phyloP scores from a whole-genome alignment of 2,329 filamentous ascomycete genomes.

The Trichophyton rubrum region DNA sequence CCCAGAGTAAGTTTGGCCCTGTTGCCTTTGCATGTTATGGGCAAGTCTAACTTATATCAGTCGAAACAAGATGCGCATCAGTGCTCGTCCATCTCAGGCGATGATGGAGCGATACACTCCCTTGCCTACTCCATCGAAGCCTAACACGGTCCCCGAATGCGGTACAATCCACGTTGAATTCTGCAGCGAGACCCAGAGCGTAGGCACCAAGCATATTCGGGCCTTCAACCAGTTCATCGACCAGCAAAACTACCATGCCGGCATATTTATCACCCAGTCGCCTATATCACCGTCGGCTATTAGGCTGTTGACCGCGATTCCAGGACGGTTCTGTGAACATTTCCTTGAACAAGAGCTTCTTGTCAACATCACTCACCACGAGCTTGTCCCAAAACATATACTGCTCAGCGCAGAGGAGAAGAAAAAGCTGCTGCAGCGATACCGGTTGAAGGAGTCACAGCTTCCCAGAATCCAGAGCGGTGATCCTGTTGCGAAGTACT shows the following conservation, averaged over 20 bases:
- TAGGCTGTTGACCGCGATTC: conserved; percentile 69
- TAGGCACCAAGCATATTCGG: conserved; percentile 88
- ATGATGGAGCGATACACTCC: conserved; percentile 80
- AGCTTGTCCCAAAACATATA: conserved; percentile 88
- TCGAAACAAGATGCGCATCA: conserved; percentile 74
- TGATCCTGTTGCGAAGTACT: conserved; percentile 84
- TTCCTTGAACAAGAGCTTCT: conserved; percentile 93
- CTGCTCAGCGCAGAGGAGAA: conserved; percentile 86
- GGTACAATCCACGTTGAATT: conserved; percentile 93
- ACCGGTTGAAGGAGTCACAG: conserved; percentile 94
- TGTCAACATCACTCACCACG: conserved; percentile 96
- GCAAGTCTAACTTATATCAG: conserved; percentile 37
- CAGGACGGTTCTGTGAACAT: conserved; percentile 74
- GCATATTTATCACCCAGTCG: conserved; percentile 77
- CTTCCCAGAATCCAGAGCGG: conserved; percentile 80
- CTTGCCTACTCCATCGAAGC: conserved; percentile 54
- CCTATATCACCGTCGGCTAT: conserved; percentile 75
- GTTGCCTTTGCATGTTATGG: not conserved
- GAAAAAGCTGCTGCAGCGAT: conserved; percentile 68
- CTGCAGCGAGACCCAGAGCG: conserved; percentile 55
- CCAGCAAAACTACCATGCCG: conserved; percentile 70
- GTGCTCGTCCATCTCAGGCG: conserved; percentile 65
- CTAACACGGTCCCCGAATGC: conserved; percentile 50
- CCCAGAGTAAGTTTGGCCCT: conserved; percentile 51
- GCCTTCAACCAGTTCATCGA: conserved; percentile 73